Conservation (phyloP, 495 filamentous ascomycete genomes). For the Penicillium fimorum region DNA sequence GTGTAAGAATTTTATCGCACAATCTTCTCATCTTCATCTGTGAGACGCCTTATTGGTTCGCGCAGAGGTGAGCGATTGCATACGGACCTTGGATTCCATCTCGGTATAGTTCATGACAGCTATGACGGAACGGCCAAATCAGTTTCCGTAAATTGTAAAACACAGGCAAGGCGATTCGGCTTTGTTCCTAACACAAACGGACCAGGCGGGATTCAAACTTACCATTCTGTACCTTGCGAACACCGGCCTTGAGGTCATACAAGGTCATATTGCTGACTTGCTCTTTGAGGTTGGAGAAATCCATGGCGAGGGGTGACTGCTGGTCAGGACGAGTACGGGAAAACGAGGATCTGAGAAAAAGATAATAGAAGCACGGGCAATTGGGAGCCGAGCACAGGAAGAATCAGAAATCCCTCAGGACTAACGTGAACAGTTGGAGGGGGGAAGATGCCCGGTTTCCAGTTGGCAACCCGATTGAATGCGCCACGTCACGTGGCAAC, state of each 20-base stretch:
- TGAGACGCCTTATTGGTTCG: conserved; percentile 3
- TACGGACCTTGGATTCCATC: conserved; percentile 92
- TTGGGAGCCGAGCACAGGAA: conserved; percentile 16
- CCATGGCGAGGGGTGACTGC: conserved; percentile 57
- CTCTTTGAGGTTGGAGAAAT: conserved; percentile 80
- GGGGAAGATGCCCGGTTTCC: conserved; percentile 27
- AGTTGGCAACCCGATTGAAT: conserved; percentile 37
- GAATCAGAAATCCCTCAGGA: conserved; percentile 21
- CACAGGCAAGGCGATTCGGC: conserved; percentile 15
- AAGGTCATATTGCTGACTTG: conserved; percentile 91
- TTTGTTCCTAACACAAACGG: not conserved
- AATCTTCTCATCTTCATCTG: conserved; percentile 1
- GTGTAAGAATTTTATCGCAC: conserved; percentile 22
- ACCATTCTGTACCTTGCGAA: conserved; percentile 99
- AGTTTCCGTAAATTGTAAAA: conserved; percentile 7
- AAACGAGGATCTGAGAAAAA: conserved; percentile 6
- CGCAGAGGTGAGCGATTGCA: conserved; percentile 10
- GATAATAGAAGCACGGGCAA: conserved; percentile 7
- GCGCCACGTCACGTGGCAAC: conserved; percentile 42
- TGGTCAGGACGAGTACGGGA: conserved; percentile 15
- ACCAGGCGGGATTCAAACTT: conserved; percentile 21
- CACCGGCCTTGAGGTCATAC: conserved; percentile 96
- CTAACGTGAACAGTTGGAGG: conserved; percentile 19
- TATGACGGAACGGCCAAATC: conserved; percentile 38
- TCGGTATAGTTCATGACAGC: conserved; percentile 99